A percentile compares a stretch with the other conserved stretches of the same genome.
phyloP scores from a whole-genome alignment of 495 filamentous ascomycete genomes.

The Aspergillus sclerotiicarbonarius region DNA sequence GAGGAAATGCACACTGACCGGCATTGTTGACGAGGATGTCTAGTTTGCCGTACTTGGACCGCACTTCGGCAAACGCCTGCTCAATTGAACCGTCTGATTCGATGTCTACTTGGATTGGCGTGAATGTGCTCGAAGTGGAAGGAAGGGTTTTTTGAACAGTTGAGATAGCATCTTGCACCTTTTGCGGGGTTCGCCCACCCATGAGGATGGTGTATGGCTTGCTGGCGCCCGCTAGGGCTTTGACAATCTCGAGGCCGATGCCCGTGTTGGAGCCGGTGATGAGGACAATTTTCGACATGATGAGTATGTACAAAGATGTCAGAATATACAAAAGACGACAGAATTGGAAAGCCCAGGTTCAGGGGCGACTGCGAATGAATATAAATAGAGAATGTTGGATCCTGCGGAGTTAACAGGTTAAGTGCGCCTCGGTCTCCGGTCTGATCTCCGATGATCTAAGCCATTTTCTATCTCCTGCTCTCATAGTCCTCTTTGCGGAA shows the following conservation, averaged over 20 bases:
- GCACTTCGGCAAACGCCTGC: constrained; percentile 33
- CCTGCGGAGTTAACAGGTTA: no score
- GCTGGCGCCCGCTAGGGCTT: constrained; percentile 38
- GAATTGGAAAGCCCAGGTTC: no score
- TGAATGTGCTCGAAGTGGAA: constrained; percentile 29
- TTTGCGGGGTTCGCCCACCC: constrained; percentile 41
- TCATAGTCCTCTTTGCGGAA: no score
- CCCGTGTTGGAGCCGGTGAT: constrained; percentile 46
- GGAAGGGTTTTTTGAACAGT: constrained; percentile 35
- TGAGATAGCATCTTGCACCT: constrained; percentile 43
- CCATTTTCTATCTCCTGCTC: no score
- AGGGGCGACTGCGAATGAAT: no score
- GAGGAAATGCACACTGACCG: no score
- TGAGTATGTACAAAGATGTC: background rate
- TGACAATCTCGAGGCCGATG: constrained; percentile 48
- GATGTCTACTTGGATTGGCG: constrained; percentile 47
- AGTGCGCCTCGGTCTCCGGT: no score
- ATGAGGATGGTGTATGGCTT: constrained; percentile 48
- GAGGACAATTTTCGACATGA: constrained; percentile 17
- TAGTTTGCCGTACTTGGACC: constrained; percentile 37
- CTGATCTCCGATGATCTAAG: no score
- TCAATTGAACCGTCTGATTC: constrained; percentile 52
- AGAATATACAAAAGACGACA: no score
- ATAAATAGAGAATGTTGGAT: no score
- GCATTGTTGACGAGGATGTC: constrained; percentile 57